Conservation (phyloP, 2,329 filamentous ascomycete species). For the Volutella citrinella region DNA sequence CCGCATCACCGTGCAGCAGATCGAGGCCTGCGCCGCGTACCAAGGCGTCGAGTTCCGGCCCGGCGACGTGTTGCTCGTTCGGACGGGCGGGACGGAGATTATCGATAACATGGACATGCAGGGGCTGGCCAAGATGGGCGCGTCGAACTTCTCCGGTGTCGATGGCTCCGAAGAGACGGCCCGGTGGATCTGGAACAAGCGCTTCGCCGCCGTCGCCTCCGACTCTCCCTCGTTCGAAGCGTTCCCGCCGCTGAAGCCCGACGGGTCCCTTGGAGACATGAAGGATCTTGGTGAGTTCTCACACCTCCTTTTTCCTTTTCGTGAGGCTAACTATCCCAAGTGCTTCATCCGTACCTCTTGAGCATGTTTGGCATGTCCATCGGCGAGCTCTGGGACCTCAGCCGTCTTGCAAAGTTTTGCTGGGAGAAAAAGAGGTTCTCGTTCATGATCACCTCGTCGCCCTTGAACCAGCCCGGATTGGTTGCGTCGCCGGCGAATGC, state of each 20-base stretch:
- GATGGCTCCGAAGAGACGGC: conserved; percentile 50
- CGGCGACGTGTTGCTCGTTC: conserved; percentile 65
- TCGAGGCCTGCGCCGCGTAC: conserved; percentile 55
- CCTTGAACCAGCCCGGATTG: conserved; percentile 45
- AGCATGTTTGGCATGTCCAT: conserved; percentile 2
- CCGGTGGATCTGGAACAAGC: conserved; percentile 67
- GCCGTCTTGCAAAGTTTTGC: no score
- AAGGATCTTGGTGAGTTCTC: no score
- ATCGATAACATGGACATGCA: conserved; percentile 45
- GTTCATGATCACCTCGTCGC: background rate
- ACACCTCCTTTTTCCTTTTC: no score
- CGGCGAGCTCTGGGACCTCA: conserved; percentile 1
- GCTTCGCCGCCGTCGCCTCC: conserved; percentile 63
- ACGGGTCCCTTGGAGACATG: conserved; percentile 32
- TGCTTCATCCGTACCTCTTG: conserved; percentile 1
- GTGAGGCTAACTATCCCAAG: background rate
- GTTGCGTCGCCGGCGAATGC: conserved; percentile 48
- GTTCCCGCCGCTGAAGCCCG: conserved; percentile 50
- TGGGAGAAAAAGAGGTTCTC: background rate
- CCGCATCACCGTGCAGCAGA: conserved; percentile 50
- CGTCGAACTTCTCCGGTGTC: conserved; percentile 33
- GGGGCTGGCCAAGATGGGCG: conserved; percentile 31
- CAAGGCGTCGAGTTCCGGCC: conserved; percentile 62
- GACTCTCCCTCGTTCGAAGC: conserved; percentile 64
- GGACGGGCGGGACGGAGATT: conserved; percentile 60